phyloP scores from a whole-genome alignment of 768 basidiomycete genomes.

The Paxillus involutus region DNA sequence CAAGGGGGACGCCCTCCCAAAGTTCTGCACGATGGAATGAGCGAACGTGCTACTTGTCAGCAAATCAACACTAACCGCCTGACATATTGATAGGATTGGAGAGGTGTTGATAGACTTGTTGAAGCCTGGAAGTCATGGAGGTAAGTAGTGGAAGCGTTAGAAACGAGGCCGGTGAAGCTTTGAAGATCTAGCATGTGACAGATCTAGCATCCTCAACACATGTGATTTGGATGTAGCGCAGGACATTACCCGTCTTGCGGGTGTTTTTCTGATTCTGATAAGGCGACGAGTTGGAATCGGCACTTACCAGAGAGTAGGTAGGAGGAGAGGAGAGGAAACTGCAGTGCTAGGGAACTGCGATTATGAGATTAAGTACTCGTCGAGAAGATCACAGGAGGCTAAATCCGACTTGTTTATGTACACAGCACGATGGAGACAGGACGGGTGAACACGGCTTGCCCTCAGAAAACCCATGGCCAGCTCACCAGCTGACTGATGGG shows the following conservation, averaged over 20 bases:
- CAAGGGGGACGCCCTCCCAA: constrained; percentile 77
- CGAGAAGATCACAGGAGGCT: neutral
- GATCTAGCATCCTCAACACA: neutral
- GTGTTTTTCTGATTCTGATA: neutral
- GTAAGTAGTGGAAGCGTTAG: constrained; percentile 4
- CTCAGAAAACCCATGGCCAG: too few relatives aligned
- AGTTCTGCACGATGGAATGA: constrained; percentile 46
- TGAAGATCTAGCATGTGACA: neutral
- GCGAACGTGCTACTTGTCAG: neutral
- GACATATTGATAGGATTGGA: constrained; percentile 43
- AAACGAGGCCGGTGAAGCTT: neutral
- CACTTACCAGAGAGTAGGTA: neutral
- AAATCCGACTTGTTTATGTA: neutral
- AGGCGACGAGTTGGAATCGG: neutral
- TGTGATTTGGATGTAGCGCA: constrained; percentile 1
- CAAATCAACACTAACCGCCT: constrained; percentile 45
- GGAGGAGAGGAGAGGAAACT: neutral
- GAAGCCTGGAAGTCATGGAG: constrained; percentile 56
- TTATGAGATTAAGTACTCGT: neutral
- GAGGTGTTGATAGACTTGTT: constrained; percentile 60
- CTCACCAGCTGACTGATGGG: too few relatives aligned
- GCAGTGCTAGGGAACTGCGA: neutral
- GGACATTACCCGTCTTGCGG: neutral
- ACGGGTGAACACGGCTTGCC: neutral
- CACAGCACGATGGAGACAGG: neutral